A percentile compares a stretch with the other conserved stretches of the same genome.
Evolutionary conservation across 2,329 filamentous ascomycete species (phyloP).

Genomic region (Venturia oleaginea): DNA sequence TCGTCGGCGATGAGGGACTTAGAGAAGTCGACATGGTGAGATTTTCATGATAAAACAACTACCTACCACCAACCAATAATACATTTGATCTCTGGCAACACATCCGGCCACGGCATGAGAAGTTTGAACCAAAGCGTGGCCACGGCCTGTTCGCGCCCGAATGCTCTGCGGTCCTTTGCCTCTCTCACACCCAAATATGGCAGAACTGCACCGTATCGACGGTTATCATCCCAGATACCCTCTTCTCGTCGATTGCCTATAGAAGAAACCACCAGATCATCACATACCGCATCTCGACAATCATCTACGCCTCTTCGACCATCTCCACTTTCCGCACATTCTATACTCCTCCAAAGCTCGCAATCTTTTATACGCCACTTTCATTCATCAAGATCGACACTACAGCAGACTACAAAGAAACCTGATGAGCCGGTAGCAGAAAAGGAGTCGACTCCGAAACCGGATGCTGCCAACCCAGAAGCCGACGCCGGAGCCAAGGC

Average conservation of each 20-base stretch:
- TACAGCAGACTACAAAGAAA: constrained; percentile 22
- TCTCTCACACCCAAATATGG: constrained; percentile 24
- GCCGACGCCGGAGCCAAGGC: not conserved
- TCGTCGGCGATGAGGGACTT: not conserved
- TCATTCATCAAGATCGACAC: constrained; percentile 29
- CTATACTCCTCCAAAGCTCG: constrained; percentile 30
- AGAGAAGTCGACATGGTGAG: not conserved
- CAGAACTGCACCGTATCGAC: constrained; percentile 39
- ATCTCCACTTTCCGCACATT: constrained; percentile 5
- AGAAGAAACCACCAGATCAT: not conserved
- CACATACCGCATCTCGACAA: constrained; percentile 3
- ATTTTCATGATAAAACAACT: not conserved
- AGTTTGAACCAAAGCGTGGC: constrained; percentile 1
- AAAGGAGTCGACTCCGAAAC: constrained; percentile 26
- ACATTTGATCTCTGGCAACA: not conserved
- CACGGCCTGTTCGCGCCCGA: constrained; percentile 7
- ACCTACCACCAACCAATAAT: not conserved
- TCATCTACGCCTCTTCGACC: not conserved
- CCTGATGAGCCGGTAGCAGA: constrained; percentile 22
- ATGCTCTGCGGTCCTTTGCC: not conserved
- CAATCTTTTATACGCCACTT: constrained; percentile 36
- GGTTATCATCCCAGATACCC: constrained; percentile 27
- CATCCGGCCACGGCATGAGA: constrained; percentile 9
- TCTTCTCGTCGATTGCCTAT: not conserved
- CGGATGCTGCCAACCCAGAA: constrained; percentile 25